Base-by-base conservation (phyloP, 805 yeast species). In the Starmerella bacillaris region DNA sequence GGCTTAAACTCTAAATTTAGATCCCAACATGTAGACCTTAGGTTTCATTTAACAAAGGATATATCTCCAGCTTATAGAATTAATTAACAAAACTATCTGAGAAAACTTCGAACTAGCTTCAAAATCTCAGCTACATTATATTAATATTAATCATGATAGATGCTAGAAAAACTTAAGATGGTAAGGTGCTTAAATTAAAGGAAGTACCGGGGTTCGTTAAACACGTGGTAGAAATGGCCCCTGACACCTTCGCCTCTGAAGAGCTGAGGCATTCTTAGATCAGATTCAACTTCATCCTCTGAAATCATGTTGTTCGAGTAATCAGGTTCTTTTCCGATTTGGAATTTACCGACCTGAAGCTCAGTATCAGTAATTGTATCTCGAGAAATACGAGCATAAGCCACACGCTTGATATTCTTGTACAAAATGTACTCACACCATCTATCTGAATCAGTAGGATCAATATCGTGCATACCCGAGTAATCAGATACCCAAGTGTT, bases 401-500 rank as follows among this genome's bases (percentile, higher is more conserved):
- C 96, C 1, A 77, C 72, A 57, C 94, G 76, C 54, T 72, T 75
- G 56, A 89, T 60, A 40, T 77, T 74, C 55, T 84, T 78, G 68
- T 77, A 89, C 44, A 89, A 60, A 42, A 89, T 82, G 58, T 89
- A 89, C 60, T 89, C 93, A 59, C 98, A 89, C 98, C 98, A 89
- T 60, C 98, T 72, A 52, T 89, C 98, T 54, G 86, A 95, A 33
- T 48, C 51, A 5, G 76, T 63, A 30, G 84, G 76, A 55, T 89
- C 98, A 43, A 89, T 83, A 55, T 89, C 98, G 49, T 74, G 71
- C 86, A 89, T 80, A 21, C 93, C 78, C 2, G 86, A 72, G 45
- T 62, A 56, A 33, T 76, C 78, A 49, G 92, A 74, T 15, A 84
- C 94, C 56, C 82, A 82, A 2, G 83, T 83, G 59, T 79, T 75